Conservation (phyloP, 306 rosid genomes). For the Cajanus cajan region DNA sequence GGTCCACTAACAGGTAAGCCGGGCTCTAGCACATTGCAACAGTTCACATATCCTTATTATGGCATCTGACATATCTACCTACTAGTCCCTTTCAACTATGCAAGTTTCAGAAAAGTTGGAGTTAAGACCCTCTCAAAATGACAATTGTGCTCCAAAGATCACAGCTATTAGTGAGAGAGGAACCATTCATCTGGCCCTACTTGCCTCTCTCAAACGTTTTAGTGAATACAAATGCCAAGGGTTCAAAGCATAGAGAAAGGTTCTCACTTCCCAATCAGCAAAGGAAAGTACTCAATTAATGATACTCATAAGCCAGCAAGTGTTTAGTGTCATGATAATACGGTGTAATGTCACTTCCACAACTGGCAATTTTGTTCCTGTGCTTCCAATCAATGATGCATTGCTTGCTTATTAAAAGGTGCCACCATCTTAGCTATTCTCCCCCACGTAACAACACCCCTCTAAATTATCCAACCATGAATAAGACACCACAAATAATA, state of each 20-base stretch:
- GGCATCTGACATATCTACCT: slow-evolving; percentile 32
- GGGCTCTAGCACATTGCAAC: slow-evolving; percentile 8
- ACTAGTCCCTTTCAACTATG: slow-evolving; percentile 6
- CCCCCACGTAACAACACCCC: background rate
- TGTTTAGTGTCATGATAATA: background rate
- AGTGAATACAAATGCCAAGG: background rate
- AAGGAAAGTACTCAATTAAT: background rate
- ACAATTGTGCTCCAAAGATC: slow-evolving; percentile 19
- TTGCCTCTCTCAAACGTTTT: background rate
- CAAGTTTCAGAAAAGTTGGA: background rate
- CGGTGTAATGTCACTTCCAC: slow-evolving; percentile 26
- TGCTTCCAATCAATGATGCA: slow-evolving; percentile 17
- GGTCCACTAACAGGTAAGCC: slow-evolving; percentile 5
- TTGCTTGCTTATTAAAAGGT: slow-evolving; percentile 5
- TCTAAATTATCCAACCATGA: background rate
- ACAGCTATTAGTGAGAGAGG: slow-evolving; percentile 16
- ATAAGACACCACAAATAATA: background rate
- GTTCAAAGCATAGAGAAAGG: background rate
- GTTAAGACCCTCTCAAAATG: slow-evolving; percentile 9
- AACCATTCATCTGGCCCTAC: background rate
- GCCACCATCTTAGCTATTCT: background rate
- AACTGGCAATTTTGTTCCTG: slow-evolving; percentile 26
- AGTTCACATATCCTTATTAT: slow-evolving; percentile 16
- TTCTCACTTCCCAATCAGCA: background rate
- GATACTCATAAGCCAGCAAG: background rate